phyloP scores from a whole-genome alignment of 352 stramenopile genomes.

The Phytophthora quininea region DNA sequence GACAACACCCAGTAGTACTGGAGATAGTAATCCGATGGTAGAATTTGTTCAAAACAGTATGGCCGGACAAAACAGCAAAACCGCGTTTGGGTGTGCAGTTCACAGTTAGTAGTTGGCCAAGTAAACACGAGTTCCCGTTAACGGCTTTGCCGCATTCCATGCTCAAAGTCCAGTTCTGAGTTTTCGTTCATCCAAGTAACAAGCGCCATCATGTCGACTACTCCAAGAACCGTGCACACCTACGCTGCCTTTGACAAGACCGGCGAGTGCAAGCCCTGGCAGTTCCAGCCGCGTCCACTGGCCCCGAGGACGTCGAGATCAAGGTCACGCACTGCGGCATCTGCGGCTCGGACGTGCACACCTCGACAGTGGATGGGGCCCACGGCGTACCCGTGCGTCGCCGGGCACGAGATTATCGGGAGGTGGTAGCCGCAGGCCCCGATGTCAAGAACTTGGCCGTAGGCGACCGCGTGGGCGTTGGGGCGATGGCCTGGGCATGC shows the following conservation, averaged over 20 bases:
- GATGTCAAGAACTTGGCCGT: too few relatives aligned
- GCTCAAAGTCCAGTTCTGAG: not conserved
- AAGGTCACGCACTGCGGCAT: slow-evolving; percentile 59
- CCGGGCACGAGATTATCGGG: slow-evolving; percentile 51
- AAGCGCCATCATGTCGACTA: not conserved
- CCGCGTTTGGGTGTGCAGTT: too few relatives aligned
- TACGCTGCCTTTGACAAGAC: slow-evolving; percentile 32
- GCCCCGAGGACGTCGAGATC: slow-evolving; percentile 51
- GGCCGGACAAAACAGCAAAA: too few relatives aligned
- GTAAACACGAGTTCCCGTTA: too few relatives aligned
- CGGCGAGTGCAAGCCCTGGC: slow-evolving; percentile 32
- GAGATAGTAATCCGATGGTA: too few relatives aligned
- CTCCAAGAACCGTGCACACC: slow-evolving; percentile 20
- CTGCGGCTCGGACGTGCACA: slow-evolving; percentile 24
- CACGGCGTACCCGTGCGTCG: slow-evolving; percentile 43
- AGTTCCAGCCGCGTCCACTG: slow-evolving; percentile 44
- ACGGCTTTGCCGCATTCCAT: too few relatives aligned
- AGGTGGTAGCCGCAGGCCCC: too few relatives aligned
- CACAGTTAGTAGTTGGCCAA: too few relatives aligned
- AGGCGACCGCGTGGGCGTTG: too few relatives aligned
- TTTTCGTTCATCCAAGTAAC: not conserved
- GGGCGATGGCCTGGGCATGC: not conserved
- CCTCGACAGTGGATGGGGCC: slow-evolving; percentile 44
- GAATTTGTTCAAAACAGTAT: too few relatives aligned
- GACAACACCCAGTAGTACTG: too few relatives aligned